A percentile compares a stretch with the other conserved stretches of the same genome.
Evolutionary conservation across 2,329 filamentous ascomycete species (phyloP).

Genomic region (Cucurbitaria berberidis): DNA sequence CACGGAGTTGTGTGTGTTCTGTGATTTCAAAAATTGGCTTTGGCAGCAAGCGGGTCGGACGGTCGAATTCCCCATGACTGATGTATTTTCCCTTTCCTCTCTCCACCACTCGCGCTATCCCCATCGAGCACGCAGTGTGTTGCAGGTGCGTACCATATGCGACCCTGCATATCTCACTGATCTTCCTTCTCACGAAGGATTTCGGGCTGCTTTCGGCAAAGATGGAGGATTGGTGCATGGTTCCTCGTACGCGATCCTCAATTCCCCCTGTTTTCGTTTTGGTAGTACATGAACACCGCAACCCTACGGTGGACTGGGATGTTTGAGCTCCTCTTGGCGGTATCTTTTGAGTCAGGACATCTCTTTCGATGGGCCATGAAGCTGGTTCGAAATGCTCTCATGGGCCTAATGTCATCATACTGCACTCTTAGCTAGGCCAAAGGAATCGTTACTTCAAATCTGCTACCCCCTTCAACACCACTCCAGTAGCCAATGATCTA

Average conservation of each 20-base stretch:
- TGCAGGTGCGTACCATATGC: conserved; percentile 25
- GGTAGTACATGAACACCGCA: conserved; percentile 34
- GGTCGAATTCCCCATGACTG: conserved; percentile 49
- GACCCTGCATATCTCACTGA: conserved; percentile 21
- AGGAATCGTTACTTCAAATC: conserved; percentile 36
- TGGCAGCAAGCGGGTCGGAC: conserved; percentile 50
- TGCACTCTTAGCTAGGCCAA: conserved; percentile 41
- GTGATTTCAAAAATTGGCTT: conserved; percentile 50
- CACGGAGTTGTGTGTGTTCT: conserved; percentile 48
- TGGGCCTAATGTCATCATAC: conserved; percentile 29
- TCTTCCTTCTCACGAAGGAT: conserved; percentile 33
- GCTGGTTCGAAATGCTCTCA: conserved; percentile 25
- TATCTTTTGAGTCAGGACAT: conserved; percentile 28
- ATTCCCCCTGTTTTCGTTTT: conserved; percentile 44
- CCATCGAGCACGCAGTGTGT: conserved; percentile 30
- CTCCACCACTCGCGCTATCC: conserved; percentile 33
- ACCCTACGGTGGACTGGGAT: conserved; percentile 31
- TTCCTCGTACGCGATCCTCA: conserved; percentile 42
- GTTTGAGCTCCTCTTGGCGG: conserved; percentile 29
- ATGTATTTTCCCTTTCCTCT: conserved; percentile 47
- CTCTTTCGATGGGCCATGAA: conserved; percentile 18
- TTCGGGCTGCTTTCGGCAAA: conserved; percentile 26
- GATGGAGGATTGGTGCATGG: conserved; percentile 33
- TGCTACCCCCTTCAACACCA: background rate
- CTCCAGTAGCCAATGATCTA: conserved; percentile 1